Evolutionary conservation across 305 asterid species (phyloP), one percentile per base, ranked within the genome.

Genomic region (Ruellia speciosa): DNA sequence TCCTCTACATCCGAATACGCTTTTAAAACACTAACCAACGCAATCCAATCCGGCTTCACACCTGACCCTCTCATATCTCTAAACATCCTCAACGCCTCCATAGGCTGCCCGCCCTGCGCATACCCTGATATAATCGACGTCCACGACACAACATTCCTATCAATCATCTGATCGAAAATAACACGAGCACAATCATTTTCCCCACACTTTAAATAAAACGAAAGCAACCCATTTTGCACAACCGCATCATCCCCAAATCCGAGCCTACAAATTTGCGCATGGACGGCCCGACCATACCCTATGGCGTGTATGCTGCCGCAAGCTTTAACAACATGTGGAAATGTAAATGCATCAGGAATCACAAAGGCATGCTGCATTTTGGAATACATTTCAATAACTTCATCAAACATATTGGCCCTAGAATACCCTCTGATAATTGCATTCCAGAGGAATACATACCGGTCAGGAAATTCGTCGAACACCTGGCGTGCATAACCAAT

Each of bases 341-440:
- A 70, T 6, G 95, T 81, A 60, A 68, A 81, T 5, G 72, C 54
- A 65, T 86, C 95, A 0, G 95, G 89, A 8, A 67, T 61, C 35
- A 81, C 87, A 16, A 24, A 66, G 2, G 61, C 70, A 50, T 24
- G 65, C 56, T 75, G 92, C 95, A 85, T 85, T 56, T 60, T 70
- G 4, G 74, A 68, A 62, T 82, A 80, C 80, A 75, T 62, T 47
- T 77, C 78, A 33, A 80, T 15, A 33, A 78, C 88, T 20, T 73
- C 55, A 51, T 51, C 69, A 13, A 64, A 67, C 77, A 73, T 64
- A 58, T 60, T 64, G 46, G 69, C 79, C 67, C 54, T 52, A 9
- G 77, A 77, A 62, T 80, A 85, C 11, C 90, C 90, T 54, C 77
- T 80, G 74, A 85, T 78, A 65, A 82, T 81, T 7, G 88, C 90